Percentiles rank a stretch among this genome's conserved stretches.
Conservation (phyloP, 768 basidiomycete genomes). For the Hygrocybe punicea region DNA sequence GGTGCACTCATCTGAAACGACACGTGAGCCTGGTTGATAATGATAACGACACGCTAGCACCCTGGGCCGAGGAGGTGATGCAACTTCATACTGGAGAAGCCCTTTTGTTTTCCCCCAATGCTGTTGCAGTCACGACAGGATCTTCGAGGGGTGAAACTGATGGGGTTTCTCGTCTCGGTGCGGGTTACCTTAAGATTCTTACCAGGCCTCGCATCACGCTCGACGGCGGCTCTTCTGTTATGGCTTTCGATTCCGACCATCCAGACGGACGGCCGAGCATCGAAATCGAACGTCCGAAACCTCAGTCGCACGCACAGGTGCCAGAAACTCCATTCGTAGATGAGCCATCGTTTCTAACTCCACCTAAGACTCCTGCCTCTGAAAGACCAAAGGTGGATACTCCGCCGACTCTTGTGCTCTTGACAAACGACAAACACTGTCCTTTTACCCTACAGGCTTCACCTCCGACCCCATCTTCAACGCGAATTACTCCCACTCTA, state of each 20-base stretch:
- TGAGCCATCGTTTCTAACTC: too few species aligned
- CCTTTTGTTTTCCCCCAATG: slow-evolving; percentile 14
- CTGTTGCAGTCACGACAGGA: slow-evolving; percentile 1
- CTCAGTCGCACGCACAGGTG: too few species aligned
- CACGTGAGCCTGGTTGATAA: slow-evolving; percentile 45
- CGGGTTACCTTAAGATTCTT: slow-evolving; percentile 4
- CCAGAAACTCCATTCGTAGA: too few species aligned
- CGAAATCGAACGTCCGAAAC: too few species aligned
- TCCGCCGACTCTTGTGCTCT: too few species aligned
- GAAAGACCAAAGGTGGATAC: too few species aligned
- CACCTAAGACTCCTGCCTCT: too few species aligned
- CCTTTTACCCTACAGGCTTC: too few species aligned
- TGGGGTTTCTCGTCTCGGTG: background rate
- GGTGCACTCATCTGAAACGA: slow-evolving; percentile 49
- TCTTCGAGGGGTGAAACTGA: background rate
- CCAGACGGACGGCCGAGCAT: too few species aligned
- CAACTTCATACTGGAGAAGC: slow-evolving; percentile 13
- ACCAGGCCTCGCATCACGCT: slow-evolving; percentile 5
- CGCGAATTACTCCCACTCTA: too few species aligned
- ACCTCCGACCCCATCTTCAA: too few species aligned
- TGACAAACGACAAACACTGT: too few species aligned
- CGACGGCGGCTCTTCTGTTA: slow-evolving; percentile 4
- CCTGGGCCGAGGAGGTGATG: slow-evolving; percentile 15
- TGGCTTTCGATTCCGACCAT: slow-evolving; percentile 1
- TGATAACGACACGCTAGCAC: slow-evolving; percentile 24